These are phyloP conservation scores for Zygosaccharomyces pseudorouxii DNA, from an alignment of 805 yeast genomes.

Conservation along the genomic window DNA sequence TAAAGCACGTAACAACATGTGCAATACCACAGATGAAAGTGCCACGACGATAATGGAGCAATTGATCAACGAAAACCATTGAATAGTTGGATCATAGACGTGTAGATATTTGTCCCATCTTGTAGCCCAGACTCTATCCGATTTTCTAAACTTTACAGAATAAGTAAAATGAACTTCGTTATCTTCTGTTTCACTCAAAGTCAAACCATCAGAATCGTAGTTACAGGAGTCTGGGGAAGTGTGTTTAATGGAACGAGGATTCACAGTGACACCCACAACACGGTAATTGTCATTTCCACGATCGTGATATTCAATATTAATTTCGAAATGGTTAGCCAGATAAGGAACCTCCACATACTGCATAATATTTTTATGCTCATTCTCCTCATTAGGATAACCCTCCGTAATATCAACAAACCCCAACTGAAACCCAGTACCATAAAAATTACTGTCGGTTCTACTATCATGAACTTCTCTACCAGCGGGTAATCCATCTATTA, in stretches of 20 bases:
- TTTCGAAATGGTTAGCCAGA: slow-evolving; percentile 76
- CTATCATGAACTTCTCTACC: slow-evolving; percentile 58
- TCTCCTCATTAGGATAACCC: slow-evolving; percentile 13
- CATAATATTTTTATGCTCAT: slow-evolving; percentile 17
- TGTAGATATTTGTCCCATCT: slow-evolving; percentile 97
- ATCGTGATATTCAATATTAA: slow-evolving; percentile 76
- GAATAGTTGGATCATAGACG: slow-evolving; percentile 86
- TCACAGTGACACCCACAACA: slow-evolving; percentile 85
- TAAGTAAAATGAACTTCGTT: slow-evolving; percentile 75
- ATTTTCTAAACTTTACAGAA: slow-evolving; percentile 66
- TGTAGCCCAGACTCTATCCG: slow-evolving; percentile 89
- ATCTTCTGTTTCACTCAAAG: slow-evolving; percentile 46
- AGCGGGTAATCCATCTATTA: slow-evolving; percentile 91
- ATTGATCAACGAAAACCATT: slow-evolving; percentile 90
- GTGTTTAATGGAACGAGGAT: slow-evolving; percentile 56
- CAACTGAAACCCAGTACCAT: slow-evolving; percentile 76
- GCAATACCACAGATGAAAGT: slow-evolving; percentile 71
- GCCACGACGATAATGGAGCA: slow-evolving; percentile 77
- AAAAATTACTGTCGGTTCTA: slow-evolving; percentile 51
- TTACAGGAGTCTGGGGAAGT: slow-evolving; percentile 37
- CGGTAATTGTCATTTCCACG: slow-evolving; percentile 64
- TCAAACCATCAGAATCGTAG: slow-evolving; percentile 38
- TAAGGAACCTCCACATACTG: slow-evolving; percentile 43
- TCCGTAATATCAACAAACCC: slow-evolving; percentile 59
- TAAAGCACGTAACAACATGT: slow-evolving; percentile 72